Conservation (phyloP, 441 rosid genomes). For the Erysimum cheiri region DNA sequence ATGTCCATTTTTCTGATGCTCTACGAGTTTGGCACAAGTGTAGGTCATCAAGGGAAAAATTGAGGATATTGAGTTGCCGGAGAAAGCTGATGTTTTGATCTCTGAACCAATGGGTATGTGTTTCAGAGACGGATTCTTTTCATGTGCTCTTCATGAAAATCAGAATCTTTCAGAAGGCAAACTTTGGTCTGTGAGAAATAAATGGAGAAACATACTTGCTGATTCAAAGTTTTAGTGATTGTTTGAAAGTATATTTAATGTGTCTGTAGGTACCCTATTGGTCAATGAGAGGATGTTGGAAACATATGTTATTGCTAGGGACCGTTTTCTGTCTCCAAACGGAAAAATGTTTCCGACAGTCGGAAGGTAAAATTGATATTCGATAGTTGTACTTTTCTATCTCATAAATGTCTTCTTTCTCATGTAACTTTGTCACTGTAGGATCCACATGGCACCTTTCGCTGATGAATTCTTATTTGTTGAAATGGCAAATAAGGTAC, state of each 20-base stretch:
- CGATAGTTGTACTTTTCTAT: not conserved
- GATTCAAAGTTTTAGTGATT: slow-evolving; percentile 5
- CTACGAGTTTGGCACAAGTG: slow-evolving; percentile 20
- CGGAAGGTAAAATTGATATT: slow-evolving; percentile 67
- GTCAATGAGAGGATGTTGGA: slow-evolving; percentile 97
- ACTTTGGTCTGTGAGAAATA: slow-evolving; percentile 14
- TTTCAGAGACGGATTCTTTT: slow-evolving; percentile 16
- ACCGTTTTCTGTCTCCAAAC: slow-evolving; percentile 75
- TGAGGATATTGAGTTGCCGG: slow-evolving; percentile 92
- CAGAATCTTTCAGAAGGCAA: slow-evolving; percentile 21
- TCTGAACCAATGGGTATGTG: slow-evolving; percentile 96
- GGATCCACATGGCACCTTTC: slow-evolving; percentile 98
- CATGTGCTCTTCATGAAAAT: slow-evolving; percentile 27
- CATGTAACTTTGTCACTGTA: slow-evolving; percentile 47
- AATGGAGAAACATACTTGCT: slow-evolving; percentile 9
- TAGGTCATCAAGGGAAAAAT: slow-evolving; percentile 94
- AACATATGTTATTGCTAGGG: slow-evolving; percentile 94
- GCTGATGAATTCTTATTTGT: slow-evolving; percentile 87
- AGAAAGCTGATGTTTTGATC: slow-evolving; percentile 91
- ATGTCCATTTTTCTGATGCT: slow-evolving; percentile 37
- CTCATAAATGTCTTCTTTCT: slow-evolving; percentile 17
- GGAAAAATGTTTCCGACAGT: slow-evolving; percentile 92
- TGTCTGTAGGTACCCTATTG: slow-evolving; percentile 72
- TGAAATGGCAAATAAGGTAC: slow-evolving; percentile 98
- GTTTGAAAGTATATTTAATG: not conserved